Conservation (phyloP, 352 stramenopile species). For the Aphanomyces euteiches region DNA sequence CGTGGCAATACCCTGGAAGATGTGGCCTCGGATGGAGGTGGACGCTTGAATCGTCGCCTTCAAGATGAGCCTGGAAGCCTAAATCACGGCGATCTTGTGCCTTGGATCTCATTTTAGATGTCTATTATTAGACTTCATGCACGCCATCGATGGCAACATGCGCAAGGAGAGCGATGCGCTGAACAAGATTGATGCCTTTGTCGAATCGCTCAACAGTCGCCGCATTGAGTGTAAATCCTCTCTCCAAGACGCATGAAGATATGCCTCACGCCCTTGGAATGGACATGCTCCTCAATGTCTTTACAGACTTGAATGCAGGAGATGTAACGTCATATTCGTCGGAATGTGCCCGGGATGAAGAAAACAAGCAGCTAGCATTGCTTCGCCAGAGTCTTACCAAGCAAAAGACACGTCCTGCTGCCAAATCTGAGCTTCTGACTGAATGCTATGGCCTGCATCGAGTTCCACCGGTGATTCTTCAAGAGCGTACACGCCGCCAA, state of each 20-base stretch:
- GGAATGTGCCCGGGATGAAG: neutral
- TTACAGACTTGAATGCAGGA: constrained; percentile 17
- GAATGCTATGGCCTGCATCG: neutral
- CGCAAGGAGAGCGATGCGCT: constrained; percentile 12
- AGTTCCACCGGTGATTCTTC: neutral
- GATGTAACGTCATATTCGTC: constrained; percentile 7
- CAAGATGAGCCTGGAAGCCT: no score
- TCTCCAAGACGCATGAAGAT: constrained; percentile 11
- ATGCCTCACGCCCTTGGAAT: constrained; percentile 23
- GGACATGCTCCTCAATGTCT: constrained; percentile 29
- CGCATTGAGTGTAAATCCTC: neutral
- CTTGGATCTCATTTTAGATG: no score
- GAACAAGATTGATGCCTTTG: constrained; percentile 23
- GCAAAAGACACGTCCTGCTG: neutral
- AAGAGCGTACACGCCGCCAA: neutral
- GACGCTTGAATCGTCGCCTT: no score
- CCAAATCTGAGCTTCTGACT: neutral
- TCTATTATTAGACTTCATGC: no score
- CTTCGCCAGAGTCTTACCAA: neutral
- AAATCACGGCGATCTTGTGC: no score
- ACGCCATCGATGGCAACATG: no score
- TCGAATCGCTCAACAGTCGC: neutral
- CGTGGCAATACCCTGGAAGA: no score
- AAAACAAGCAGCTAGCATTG: constrained; percentile 4
- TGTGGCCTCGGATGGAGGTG: no score